Conservation (phyloP, 208 protist species). For the Leishmania aethiopica region DNA sequence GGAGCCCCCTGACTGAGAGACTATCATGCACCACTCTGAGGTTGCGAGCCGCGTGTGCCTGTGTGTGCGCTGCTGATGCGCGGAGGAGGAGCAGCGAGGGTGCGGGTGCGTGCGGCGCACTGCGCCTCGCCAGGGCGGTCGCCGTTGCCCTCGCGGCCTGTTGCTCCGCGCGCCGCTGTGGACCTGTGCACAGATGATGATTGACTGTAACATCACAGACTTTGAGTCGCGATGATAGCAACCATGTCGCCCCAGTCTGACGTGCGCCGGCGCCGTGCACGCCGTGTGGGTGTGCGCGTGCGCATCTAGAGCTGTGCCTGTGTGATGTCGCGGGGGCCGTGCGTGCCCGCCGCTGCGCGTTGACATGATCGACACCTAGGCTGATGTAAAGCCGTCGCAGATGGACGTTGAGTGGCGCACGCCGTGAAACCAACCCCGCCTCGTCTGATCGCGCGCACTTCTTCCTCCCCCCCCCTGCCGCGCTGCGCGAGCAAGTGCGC, state of each 20-base stretch:
- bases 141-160: background rate
- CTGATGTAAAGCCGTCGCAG: background rate
- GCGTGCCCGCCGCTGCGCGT: background rate
- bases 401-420: constrained; percentile 2
- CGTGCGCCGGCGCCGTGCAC: background rate
- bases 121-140: background rate
- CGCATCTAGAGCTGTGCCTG: background rate
- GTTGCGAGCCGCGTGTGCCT: constrained; percentile 3
- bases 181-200: constrained; percentile 8
- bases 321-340: background rate
- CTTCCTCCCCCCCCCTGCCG: background rate
- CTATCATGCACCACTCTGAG: constrained; percentile 16
- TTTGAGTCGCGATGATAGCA: constrained; percentile 13
- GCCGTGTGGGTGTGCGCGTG: background rate
- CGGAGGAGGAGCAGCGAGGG: background rate
- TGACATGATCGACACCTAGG: constrained; percentile 3
- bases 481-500: background rate
- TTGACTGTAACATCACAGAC: constrained; percentile 11
- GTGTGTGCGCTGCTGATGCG: background rate
- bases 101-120: background rate
- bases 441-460: constrained; percentile 1
- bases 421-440: constrained; percentile 8
- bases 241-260: constrained; percentile 10
- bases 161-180: background rate
- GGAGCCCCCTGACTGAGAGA: constrained; percentile 6